These are phyloP conservation scores for Pseudotsuga menziesii DNA, from an alignment of 75 land plant genomes.

Conservation along the genomic window DNA sequence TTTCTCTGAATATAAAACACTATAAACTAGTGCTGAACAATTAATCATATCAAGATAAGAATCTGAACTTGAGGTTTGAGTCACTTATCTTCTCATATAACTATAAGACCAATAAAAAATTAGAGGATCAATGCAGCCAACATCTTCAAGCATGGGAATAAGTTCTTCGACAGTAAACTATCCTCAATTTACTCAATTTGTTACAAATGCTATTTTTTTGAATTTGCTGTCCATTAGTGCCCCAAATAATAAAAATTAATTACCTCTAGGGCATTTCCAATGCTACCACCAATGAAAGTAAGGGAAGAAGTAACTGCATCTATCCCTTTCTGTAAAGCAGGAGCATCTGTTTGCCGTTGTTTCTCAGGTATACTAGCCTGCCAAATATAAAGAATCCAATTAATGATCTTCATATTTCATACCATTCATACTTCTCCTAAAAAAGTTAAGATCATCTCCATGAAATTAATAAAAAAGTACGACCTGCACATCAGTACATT, in stretches of 20 bases:
- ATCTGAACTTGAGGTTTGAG: neutral
- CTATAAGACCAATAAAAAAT: neutral
- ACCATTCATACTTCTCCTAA: too few relatives aligned
- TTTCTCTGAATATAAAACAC: neutral
- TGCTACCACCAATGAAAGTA: slow-evolving; percentile 63
- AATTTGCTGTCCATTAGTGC: neutral
- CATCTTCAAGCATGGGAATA: neutral
- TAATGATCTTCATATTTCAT: neutral
- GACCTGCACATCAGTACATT: neutral
- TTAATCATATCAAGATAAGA: slow-evolving; percentile 1
- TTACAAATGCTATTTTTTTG: neutral
- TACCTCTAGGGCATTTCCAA: slow-evolving; percentile 84
- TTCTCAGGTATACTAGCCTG: slow-evolving; percentile 13
- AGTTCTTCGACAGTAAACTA: neutral
- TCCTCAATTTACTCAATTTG: neutral
- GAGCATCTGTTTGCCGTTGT: slow-evolving; percentile 25
- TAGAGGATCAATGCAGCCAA: neutral
- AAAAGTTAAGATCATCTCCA: too few relatives aligned
- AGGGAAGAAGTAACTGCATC: slow-evolving; percentile 73
- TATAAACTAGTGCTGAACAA: neutral
- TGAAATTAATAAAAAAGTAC: neutral
- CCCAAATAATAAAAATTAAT: neutral
- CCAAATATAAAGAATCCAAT: neutral
- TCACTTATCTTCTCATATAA: neutral
- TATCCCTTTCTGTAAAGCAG: slow-evolving; percentile 58